These are phyloP conservation scores for Ulmus americana DNA, from an alignment of 331 rosid species.

Conservation along the genomic window DNA sequence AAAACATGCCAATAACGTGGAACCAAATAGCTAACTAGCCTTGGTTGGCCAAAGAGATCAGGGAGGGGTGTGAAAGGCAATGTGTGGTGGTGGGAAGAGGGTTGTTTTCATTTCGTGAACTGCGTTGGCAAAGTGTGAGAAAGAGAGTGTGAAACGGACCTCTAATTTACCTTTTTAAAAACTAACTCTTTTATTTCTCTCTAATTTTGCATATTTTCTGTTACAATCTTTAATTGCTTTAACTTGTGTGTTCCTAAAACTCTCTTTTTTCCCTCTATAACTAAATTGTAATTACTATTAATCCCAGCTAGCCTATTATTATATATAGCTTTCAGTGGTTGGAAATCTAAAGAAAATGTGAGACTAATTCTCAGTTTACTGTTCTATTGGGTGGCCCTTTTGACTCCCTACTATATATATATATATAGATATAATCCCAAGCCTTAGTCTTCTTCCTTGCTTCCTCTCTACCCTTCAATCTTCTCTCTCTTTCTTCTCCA, in stretches of 20 bases:
- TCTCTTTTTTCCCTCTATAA: constrained; percentile 12
- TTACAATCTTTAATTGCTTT: constrained; percentile 21
- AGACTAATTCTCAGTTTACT: constrained; percentile 50
- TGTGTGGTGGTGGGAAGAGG: neutral
- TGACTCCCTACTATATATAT: constrained; percentile 29
- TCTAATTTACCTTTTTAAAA: constrained; percentile 28
- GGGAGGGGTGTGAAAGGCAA: too few relatives aligned
- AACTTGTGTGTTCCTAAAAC: constrained; percentile 29
- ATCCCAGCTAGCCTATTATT: constrained; percentile 16
- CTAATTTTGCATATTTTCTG: constrained; percentile 44
- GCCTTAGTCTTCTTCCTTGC: constrained; percentile 36
- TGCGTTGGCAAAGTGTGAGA: constrained; percentile 63
- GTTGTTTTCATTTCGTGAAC: constrained; percentile 26
- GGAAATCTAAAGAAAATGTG: constrained; percentile 23
- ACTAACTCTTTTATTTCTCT: constrained; percentile 25
- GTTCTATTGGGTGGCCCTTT: constrained; percentile 43
- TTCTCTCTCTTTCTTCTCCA: constrained; percentile 18
- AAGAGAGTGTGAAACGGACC: constrained; percentile 71
- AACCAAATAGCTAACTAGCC: neutral
- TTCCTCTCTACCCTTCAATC: constrained; percentile 49
- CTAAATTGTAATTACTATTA: neutral
- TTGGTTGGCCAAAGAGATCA: too few relatives aligned
- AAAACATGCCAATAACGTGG: constrained; percentile 16
- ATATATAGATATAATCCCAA: constrained; percentile 26
- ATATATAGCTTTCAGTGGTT: constrained; percentile 30